Conservation (phyloP, 2,329 filamentous ascomycete species). For the Dothideomycetes sp. region DNA sequence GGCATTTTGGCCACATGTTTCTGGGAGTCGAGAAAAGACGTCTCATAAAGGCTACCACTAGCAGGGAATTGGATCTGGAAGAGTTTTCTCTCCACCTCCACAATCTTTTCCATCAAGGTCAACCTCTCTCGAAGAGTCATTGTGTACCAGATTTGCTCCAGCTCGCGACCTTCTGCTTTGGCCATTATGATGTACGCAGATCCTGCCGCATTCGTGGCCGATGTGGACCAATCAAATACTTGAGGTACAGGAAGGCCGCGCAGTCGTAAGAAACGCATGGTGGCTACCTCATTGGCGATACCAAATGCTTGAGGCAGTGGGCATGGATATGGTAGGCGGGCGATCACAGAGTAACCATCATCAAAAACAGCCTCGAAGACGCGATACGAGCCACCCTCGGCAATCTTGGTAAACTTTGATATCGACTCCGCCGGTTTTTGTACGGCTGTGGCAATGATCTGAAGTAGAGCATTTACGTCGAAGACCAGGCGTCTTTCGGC, state of each 20-base stretch:
- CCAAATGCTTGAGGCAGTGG: slow-evolving; percentile 12
- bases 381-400: slow-evolving; percentile 2
- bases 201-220: slow-evolving; percentile 10
- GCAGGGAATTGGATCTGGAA: slow-evolving; percentile 19
- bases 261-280: slow-evolving; percentile 14
- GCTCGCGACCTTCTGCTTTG: slow-evolving; percentile 9
- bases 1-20: slow-evolving; percentile 6
- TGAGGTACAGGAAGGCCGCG: slow-evolving; percentile 13
- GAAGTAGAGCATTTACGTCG: background rate
- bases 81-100: slow-evolving; percentile 18
- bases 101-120: slow-evolving; percentile 16
- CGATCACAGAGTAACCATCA: slow-evolving; percentile 10
- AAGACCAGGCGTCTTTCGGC: slow-evolving; percentile 1
- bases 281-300: slow-evolving; percentile 19
- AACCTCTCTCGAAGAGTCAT: slow-evolving; percentile 16
- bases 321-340: slow-evolving; percentile 15
- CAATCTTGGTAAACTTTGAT: background rate
- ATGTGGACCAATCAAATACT: slow-evolving; percentile 12
- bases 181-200: slow-evolving; percentile 18
- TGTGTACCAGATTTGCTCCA: slow-evolving; percentile 15
- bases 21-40: slow-evolving; percentile 14
- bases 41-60: slow-evolving; percentile 21
- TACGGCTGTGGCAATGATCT: background rate
- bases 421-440: background rate
- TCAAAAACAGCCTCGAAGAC: slow-evolving; percentile 1